Base-by-base conservation (phyloP, 192 early-diverging fungal species). In the Chytriomyces hyalinus region DNA sequence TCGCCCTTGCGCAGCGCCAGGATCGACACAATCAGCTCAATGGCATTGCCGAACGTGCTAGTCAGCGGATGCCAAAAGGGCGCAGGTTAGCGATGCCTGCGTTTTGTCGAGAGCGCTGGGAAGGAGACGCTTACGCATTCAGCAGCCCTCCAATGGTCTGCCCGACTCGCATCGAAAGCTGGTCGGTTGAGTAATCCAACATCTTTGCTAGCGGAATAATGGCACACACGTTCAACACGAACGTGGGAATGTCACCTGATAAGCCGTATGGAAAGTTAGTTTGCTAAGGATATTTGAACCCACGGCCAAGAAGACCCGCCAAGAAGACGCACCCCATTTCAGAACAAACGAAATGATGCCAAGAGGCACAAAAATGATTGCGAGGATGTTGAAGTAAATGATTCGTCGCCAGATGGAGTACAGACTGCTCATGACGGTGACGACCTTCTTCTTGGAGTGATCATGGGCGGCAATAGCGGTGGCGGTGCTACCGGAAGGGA, bases 131-230 rank as follows among this genome's bases (percentile, higher is more conserved):
- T 57, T 22, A 70, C 68, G 90, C 90, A 70, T 92, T 92, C 63
- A 98, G 79, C 15, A 98, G 86, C 17, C 92, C 95, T 59, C 95
- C 96, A 46, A 96, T 84, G 8, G 86, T 82, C 45, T 70, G 20
- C 2, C 68, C 68, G 20, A 70, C 48, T n/a, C 62, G 47, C 47
- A 61, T 67, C n/a, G 43, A 50, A 8, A 79, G 57, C 65, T 98
- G 93, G 68, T 98, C 96, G 8, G 94, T 98, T 4, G 91, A 88
- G 79, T 93, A 91, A 10, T 92, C 94, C 47, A 98, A 86, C 57
- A 97, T 81, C 82, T 93, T 92, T 9, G 95, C 96, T 48, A 97
- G 84, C 13, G 94, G 94, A 26, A 98, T 83, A 75, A 97, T 93
- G 28, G 94, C 94, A 60, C 94, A 76, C 51, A 96, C 94, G 81